Evolutionary conservation across 2,329 filamentous ascomycete species (phyloP), one percentile per base, ranked within the genome.

Genomic region (Cladosporium sp.): DNA sequence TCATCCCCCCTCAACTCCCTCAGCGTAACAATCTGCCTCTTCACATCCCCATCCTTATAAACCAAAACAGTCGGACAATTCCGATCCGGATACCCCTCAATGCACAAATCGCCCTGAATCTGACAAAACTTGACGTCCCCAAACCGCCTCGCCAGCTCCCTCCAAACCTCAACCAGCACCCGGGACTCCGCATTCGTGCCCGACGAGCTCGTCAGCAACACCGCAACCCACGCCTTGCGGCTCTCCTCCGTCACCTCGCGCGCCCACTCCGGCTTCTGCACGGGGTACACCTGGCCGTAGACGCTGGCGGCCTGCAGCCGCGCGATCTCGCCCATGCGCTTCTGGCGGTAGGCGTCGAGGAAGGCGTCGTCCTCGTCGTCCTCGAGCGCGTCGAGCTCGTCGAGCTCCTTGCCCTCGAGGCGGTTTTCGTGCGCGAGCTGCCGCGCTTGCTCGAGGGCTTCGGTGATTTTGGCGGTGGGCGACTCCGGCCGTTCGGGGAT

Each of bases 401-500:
- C 91, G 0, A 98, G 75, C 62, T 95, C 90, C 68, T 96, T 97
- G 60, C 91, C 89, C 69, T 97, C 91, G 1, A 98, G 76, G 49
- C 93, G 78, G 68, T 96, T 96, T 68, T 96, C 92, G 65, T 97
- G 85, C 28, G 91, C 91, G 57, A 95, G 77, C 62, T 84, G 78
- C 54, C 87, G 82, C 10, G 88, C 93, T 74, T 95, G 88, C 16
- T 86, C 71, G 43, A 98, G 82, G 3, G 93, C 93, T 76, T 97
- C 92, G 73, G 98, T 87, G 63, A 98, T 96, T 74, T 95, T 85
- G 6, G 91, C 90, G 2, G 93, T 96, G 2, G 93, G 93, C 43
- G 92, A 95, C 3, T 91, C 90, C 0, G 92, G 90, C 69, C 95
- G 97, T 69, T 97, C 91, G n/a, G 93, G 93, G 57, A 98, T 97